Evolutionary conservation across 352 stramenopile genomes (phyloP).

Genomic region (Peronospora destructor): DNA sequence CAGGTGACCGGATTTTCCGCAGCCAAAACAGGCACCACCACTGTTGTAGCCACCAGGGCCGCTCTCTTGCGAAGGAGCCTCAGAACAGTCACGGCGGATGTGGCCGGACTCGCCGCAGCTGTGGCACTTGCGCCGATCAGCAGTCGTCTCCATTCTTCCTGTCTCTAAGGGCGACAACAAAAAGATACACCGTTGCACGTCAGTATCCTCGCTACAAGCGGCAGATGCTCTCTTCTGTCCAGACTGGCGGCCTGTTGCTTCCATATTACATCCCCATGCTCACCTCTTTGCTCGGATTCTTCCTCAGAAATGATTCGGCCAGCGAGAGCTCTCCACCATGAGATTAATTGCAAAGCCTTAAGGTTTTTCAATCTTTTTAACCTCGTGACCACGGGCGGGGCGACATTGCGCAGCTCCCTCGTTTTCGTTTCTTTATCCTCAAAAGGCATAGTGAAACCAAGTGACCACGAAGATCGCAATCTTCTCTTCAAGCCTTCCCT

Average conservation of each 20-base stretch:
- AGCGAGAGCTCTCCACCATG: slow-evolving; percentile 1
- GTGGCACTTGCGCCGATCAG: slow-evolving; percentile 66
- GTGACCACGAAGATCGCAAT: slow-evolving; percentile 4
- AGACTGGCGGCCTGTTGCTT: neutral
- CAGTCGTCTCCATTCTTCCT: slow-evolving; percentile 38
- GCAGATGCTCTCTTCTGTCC: neutral
- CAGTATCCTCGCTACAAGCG: neutral
- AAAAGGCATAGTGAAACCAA: slow-evolving; percentile 5
- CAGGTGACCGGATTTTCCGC: slow-evolving; percentile 71
- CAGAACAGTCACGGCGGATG: slow-evolving; percentile 68
- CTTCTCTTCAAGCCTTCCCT: neutral
- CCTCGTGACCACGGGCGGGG: slow-evolving; percentile 5
- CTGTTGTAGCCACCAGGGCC: slow-evolving; percentile 29
- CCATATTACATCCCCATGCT: slow-evolving; percentile 3
- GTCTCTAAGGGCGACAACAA: slow-evolving; percentile 7
- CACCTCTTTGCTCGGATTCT: slow-evolving; percentile 34
- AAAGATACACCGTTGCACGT: slow-evolving; percentile 14
- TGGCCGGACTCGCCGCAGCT: slow-evolving; percentile 72
- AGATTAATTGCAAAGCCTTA: slow-evolving; percentile 26
- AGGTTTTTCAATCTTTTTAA: slow-evolving; percentile 25
- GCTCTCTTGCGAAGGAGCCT: slow-evolving; percentile 41
- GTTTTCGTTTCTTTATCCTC: slow-evolving; percentile 12
- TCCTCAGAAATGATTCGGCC: slow-evolving; percentile 35
- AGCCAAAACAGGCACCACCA: slow-evolving; percentile 56
- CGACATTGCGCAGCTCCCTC: slow-evolving; percentile 21